These are phyloP conservation scores for Trametes gibbosa DNA, from an alignment of 768 basidiomycete genomes.

Conservation along the genomic window DNA sequence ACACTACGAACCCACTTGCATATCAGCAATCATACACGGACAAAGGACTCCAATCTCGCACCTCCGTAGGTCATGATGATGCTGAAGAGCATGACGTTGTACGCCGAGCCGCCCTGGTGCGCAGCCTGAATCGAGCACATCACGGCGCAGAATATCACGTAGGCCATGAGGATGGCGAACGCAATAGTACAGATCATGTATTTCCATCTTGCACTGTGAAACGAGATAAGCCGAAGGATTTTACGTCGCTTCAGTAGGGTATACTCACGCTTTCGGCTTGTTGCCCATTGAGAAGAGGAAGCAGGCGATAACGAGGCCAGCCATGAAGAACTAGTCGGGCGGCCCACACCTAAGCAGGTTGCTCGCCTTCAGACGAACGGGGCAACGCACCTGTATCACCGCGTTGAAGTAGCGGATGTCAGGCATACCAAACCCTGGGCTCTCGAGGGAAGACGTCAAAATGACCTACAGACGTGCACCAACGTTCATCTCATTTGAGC, in stretches of 20 bases:
- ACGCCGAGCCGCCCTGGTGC: slow-evolving; percentile 59
- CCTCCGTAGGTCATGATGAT: slow-evolving; percentile 83
- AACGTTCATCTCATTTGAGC: background rate
- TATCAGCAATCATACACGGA: background rate
- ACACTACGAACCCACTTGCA: slow-evolving; percentile 13
- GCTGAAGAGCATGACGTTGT: slow-evolving; percentile 80
- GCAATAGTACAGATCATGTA: slow-evolving; percentile 77
- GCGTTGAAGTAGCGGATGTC: slow-evolving; percentile 74
- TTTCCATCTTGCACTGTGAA: slow-evolving; percentile 70
- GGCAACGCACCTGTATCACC: slow-evolving; percentile 60
- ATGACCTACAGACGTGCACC: slow-evolving; percentile 65
- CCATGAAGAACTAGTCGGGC: slow-evolving; percentile 66
- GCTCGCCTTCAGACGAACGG: too few relatives aligned
- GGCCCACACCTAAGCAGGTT: background rate
- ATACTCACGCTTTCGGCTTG: slow-evolving; percentile 75
- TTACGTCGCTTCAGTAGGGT: too few relatives aligned
- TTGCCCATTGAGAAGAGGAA: slow-evolving; percentile 98
- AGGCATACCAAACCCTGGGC: slow-evolving; percentile 57
- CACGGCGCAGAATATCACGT: slow-evolving; percentile 82
- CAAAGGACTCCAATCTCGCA: slow-evolving; percentile 30
- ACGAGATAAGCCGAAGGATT: background rate
- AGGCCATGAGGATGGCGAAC: slow-evolving; percentile 76
- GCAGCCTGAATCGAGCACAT: slow-evolving; percentile 75
- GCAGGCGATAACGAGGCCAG: slow-evolving; percentile 80
- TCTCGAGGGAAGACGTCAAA: slow-evolving; percentile 84